Evolutionary conservation across 2,329 filamentous ascomycete species (phyloP), one percentile per base, ranked within the genome.

Genomic region (Simplicillium aogashimaense): DNA sequence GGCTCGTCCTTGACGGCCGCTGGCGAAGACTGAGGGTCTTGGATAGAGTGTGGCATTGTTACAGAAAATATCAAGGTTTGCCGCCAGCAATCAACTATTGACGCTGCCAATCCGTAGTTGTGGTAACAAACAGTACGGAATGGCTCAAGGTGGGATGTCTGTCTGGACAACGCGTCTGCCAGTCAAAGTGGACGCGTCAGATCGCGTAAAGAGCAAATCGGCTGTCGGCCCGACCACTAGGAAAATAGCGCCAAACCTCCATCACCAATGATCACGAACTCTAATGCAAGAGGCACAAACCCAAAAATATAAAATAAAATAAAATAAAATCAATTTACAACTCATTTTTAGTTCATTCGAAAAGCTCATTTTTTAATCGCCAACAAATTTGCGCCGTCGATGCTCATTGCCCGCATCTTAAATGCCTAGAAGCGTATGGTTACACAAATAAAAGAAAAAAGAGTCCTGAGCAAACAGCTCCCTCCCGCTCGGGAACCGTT

Each of bases 11-110:
- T 52, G 41, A 52, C 49, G 20, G 48, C 49, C 25, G 48, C 43
- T 12, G 54, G 52, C 41, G 59, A 52, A 14, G 50, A 53, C 30
- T 47, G 48, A 25, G 52, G 41, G 31, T 55, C 52, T 3, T 61
- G 49, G 29, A 64, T 51, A 6, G 66, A 69, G 47, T 73, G 67
- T 30, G 67, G 69, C 67, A 73, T 73, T 35, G 32, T 47, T 31
- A 7, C 31, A 20, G 18, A n/a, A n/a, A n/a, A n/a, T n/a, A n/a
- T n/a, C n/a, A n/a, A n/a, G n/a, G n/a, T n/a, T 25, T 25, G 20
- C 20, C 5, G 20, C 5, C 9, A 9, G 20, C 9, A 25, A 25
- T 25, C 20, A 25, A 25, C 20, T 25, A 9, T 25, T n/a, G n/a
- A n/a, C n/a, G 20, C 20, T 6, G 20, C 20, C 20, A 9, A 25